Percentiles rank a stretch among this genome's conserved stretches.
These are phyloP conservation scores for Thermochaetoides thermophila DNA, from an alignment of 495 filamentous ascomycete species.

Conservation along the genomic window DNA sequence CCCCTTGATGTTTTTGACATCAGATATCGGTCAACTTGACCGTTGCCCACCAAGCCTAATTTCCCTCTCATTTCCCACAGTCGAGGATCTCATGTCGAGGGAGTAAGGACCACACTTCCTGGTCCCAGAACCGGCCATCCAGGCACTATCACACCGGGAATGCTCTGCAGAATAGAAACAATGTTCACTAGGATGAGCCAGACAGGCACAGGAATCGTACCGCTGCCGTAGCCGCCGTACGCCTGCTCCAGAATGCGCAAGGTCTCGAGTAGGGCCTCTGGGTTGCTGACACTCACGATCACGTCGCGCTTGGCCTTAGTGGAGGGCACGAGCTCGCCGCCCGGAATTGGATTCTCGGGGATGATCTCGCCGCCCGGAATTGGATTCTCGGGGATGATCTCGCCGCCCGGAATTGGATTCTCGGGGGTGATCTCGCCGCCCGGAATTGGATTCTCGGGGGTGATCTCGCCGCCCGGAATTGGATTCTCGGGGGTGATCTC, in stretches of 20 bases:
- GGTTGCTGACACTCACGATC: slow-evolving; percentile 2
- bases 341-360: neutral
- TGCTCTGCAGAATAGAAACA: slow-evolving; percentile 9
- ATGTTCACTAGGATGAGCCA: slow-evolving; percentile 10
- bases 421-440: slow-evolving; percentile 11
- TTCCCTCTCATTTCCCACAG: too few species aligned
- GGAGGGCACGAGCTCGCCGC: neutral
- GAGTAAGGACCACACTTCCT: slow-evolving; percentile 7
- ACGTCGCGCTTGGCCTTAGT: neutral
- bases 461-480: slow-evolving; percentile 10
- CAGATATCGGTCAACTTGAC: too few species aligned
- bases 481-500: neutral
- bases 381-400: neutral
- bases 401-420: neutral
- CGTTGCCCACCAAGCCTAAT: too few species aligned
- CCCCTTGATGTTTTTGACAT: neutral
- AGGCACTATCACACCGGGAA: slow-evolving; percentile 6
- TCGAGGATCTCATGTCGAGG: slow-evolving; percentile 17
- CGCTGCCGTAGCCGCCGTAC: slow-evolving; percentile 8
- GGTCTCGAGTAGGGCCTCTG: slow-evolving; percentile 7
- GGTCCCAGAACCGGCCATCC: slow-evolving; percentile 13
- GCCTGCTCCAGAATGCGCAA: slow-evolving; percentile 8
- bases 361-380: neutral
- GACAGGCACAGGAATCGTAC: slow-evolving; percentile 9
- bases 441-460: slow-evolving; percentile 18